These are phyloP conservation scores for Tetradesmus lagerheimii DNA, from an alignment of 139 green algal genomes.

Conservation along the genomic window DNA sequence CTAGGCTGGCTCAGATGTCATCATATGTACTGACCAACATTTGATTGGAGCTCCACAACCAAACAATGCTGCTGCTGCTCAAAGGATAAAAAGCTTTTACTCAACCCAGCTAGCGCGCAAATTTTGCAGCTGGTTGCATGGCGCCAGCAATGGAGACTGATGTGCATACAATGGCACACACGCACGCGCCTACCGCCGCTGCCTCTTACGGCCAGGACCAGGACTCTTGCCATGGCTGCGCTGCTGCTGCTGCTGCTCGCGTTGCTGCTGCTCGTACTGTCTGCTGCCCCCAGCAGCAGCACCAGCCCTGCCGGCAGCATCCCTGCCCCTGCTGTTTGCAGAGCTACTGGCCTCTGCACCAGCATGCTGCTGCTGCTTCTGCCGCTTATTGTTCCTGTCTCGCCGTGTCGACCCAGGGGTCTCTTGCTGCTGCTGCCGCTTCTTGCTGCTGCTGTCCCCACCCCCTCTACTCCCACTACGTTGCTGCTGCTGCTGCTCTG, in stretches of 20 bases:
- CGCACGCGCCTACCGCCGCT: background rate
- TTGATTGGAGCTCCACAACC: too few species aligned
- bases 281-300: background rate
- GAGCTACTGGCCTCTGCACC: background rate
- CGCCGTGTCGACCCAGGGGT: background rate
- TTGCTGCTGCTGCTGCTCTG: background rate
- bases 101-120: too few species aligned
- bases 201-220: constrained; percentile 15
- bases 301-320: constrained; percentile 25
- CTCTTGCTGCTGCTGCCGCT: background rate
- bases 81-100: too few species aligned
- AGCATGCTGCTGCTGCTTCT: constrained; percentile 1
- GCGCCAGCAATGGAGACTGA: too few species aligned
- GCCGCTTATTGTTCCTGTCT: background rate
- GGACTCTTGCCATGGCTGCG: background rate
- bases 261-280: background rate
- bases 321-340: constrained; percentile 13
- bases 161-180: too few species aligned
- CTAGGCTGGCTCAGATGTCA: too few species aligned
- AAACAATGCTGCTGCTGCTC: too few species aligned
- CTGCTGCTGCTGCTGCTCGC: constrained; percentile 32
- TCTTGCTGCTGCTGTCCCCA: background rate
- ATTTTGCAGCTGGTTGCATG: too few species aligned
- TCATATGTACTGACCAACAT: too few species aligned
- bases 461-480: background rate